Evolutionary conservation across 352 stramenopile species (phyloP), one percentile per base, ranked within the genome.

Genomic region (Phytophthora rubi): DNA sequence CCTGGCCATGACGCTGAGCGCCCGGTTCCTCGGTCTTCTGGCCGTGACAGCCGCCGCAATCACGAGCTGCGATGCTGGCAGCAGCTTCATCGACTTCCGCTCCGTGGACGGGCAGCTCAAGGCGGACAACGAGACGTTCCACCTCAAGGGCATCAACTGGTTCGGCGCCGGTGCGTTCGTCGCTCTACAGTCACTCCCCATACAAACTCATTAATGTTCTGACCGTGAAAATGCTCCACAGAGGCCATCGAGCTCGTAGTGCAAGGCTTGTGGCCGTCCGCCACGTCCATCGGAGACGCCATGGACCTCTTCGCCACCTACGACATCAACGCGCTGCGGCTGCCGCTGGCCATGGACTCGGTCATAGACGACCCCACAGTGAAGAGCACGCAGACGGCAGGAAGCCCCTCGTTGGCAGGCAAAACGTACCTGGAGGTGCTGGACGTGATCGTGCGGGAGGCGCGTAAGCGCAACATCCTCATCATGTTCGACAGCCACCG

Each of bases 91-190:
- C 63, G 72, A 88, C 47, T 92, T 92, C 70, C 81, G 77, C 44
- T 89, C 82, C 18, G 73, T 86, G 9, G 70, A 92, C 44, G 84
- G 82, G 6, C 52, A 86, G 49, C 70, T 92, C 53, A 73, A 81
- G 30, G 84, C 82, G 13, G 73, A 88, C 63, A 79, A 76, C 62
- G 70, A 86, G 71, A 66, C 73, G 55, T 82, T 92, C 59, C 73
- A 85, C 64, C 73, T 92, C 70, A 89, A 88, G 61, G 84, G 84
- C 59, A 85, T 90, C 59, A 92, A 92, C 69, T 92, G 82, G 82
- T 92, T 92, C 60, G 84, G 84, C 59, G 76, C 69, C 12, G 81
- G 81, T 89, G 26, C 68, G 77, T 78, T 32, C 12, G 9, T 48
- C 39, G 39, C 5, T 48, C 4, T 16, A 3, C 45, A 15, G 0